Percentiles rank a stretch among this genome's conserved stretches.
These are phyloP conservation scores for Stentor coeruleus DNA, from an alignment of 73 alveolate genomes.

Conservation along the genomic window DNA sequence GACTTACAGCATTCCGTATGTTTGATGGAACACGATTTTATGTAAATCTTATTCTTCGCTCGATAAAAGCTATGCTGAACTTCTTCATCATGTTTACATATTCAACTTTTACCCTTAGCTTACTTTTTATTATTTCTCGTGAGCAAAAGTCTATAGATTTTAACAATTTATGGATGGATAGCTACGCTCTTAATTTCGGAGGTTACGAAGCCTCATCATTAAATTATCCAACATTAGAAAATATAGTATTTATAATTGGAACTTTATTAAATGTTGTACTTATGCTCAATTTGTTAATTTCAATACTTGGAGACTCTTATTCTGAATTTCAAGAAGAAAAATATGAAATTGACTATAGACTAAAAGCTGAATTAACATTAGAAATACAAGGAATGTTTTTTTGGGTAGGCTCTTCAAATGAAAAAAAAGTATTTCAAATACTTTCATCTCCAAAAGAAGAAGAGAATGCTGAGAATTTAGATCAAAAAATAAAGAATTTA, in stretches of 20 bases:
- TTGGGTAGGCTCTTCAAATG: no score
- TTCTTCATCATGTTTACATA: not conserved
- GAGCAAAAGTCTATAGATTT: not conserved
- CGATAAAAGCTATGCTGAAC: not conserved
- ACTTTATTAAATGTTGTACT: not conserved
- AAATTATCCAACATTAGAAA: no score
- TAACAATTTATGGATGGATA: not conserved
- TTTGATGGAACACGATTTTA: not conserved
- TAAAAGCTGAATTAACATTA: not conserved
- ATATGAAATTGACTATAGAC: not conserved
- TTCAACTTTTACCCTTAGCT: not conserved
- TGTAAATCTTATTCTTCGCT: not conserved
- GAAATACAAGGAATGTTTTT: not conserved
- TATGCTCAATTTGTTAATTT: not conserved
- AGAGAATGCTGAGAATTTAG: no score
- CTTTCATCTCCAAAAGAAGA: no score
- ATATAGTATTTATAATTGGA: no score
- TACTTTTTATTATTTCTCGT: no score
- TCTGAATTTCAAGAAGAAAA: not conserved
- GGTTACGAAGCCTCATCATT: not conserved
- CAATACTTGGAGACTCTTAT: not conserved
- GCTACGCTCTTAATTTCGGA: not conserved
- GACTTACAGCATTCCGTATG: not conserved
- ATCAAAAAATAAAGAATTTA: no score
- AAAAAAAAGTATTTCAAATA: no score